phyloP scores from a whole-genome alignment of 768 basidiomycete species.

The Suillus paluster region DNA sequence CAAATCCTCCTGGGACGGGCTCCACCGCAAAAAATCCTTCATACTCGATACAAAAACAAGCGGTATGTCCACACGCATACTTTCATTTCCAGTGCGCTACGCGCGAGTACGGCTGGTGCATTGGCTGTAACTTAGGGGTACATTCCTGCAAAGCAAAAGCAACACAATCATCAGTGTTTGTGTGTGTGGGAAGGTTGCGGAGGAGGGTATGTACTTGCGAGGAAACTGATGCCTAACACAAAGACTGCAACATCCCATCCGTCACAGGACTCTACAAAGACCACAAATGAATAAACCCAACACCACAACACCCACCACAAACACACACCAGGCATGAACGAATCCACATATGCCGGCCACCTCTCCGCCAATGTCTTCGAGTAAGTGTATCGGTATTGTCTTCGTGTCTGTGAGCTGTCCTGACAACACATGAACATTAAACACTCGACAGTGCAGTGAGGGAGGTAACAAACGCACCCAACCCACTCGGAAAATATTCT shows the following conservation, averaged over 20 bases:
- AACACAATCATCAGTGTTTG: conserved; percentile 34
- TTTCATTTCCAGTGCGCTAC: conserved; percentile 76
- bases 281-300: neutral
- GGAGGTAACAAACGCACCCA: conserved; percentile 56
- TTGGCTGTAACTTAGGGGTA: conserved; percentile 22
- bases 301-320: neutral
- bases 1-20: conserved; percentile 45
- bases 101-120: conserved; percentile 51
- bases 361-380: conserved; percentile 77
- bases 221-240: conserved; percentile 66
- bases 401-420: conserved; percentile 65
- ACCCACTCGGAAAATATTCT: conserved; percentile 79
- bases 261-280: conserved; percentile 57
- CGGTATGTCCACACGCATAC: conserved; percentile 85
- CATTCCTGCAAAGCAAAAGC: conserved; percentile 24
- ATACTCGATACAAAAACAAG: conserved; percentile 76
- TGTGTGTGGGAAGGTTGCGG: conserved; percentile 27
- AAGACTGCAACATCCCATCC: conserved; percentile 51
- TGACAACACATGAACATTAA: neutral
- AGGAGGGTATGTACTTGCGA: conserved; percentile 50
- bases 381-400: conserved; percentile 71
- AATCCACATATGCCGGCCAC: conserved; percentile 82
- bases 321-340: conserved; percentile 66
- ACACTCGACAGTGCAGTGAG: conserved; percentile 5
- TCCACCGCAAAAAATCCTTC: conserved; percentile 65